phyloP scores from a whole-genome alignment of 2,329 filamentous ascomycete species.

The Exophiala mesophila region DNA sequence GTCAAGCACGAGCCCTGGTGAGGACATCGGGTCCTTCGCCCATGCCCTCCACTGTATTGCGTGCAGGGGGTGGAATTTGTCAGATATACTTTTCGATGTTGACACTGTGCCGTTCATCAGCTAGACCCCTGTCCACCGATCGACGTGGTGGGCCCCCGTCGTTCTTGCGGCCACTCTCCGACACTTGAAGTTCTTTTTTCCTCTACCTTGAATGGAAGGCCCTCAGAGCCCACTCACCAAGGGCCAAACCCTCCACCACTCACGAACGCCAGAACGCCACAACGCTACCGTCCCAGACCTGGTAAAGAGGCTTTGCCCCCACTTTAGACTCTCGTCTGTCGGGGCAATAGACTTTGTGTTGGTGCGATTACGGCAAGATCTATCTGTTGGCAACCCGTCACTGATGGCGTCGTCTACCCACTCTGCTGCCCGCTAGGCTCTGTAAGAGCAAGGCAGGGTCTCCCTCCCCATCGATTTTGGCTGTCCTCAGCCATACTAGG shows the following conservation, averaged over 20 bases:
- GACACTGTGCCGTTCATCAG: constrained; percentile 1
- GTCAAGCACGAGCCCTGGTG: no score
- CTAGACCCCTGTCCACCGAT: constrained; percentile 18
- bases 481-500: background rate
- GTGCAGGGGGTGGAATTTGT: constrained; percentile 21
- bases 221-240: background rate
- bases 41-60: no score
- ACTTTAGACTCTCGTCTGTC: constrained; percentile 3
- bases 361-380: background rate
- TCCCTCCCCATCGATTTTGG: no score
- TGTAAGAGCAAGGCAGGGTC: no score
- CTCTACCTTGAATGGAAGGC: background rate
- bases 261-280: constrained; percentile 4
- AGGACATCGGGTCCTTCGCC: no score
- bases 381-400: background rate
- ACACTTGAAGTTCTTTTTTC: constrained; percentile 9
- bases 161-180: constrained; percentile 4
- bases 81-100: constrained; percentile 12
- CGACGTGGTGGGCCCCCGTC: constrained; percentile 22
- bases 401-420: background rate
- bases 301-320: no score
- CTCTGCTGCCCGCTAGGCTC: background rate
- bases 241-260: no score
- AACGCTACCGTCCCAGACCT: no score
- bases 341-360: background rate